A percentile compares a stretch with the other conserved stretches of the same genome.
phyloP scores from a whole-genome alignment of 352 stramenopile species.

The Globisporangium acanthophoron region DNA sequence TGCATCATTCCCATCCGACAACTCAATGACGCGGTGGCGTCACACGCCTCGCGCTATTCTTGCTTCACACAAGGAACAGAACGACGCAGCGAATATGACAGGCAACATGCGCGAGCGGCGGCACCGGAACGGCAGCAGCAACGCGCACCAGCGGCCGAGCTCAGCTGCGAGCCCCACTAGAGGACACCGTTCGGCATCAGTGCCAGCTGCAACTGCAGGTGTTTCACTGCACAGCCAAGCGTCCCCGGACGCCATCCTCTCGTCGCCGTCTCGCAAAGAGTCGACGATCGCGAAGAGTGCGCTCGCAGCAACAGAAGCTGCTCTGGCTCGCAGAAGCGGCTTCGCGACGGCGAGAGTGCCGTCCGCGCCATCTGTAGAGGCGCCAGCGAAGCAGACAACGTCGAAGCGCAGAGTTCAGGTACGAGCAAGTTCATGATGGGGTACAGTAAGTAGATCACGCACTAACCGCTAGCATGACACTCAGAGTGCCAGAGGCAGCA shows the following conservation, averaged over 20 bases:
- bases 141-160: slow-evolving; percentile 17
- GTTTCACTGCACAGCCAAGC: not conserved
- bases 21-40: no score
- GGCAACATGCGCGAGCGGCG: slow-evolving; percentile 35
- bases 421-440: not conserved
- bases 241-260: not conserved
- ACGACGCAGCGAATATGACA: no score
- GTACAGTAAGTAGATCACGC: not conserved
- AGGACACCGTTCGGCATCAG: not conserved
- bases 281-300: not conserved
- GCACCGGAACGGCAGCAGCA: slow-evolving; percentile 53
- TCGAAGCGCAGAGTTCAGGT: slow-evolving; percentile 29
- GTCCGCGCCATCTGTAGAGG: slow-evolving; percentile 6
- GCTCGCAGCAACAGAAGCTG: not conserved
- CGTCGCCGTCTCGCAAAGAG: not conserved
- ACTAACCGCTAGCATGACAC: not conserved
- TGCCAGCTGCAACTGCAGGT: not conserved
- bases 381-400: slow-evolving; percentile 3
- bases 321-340: slow-evolving; percentile 5
- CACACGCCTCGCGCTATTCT: not conserved
- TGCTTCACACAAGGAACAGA: not conserved
- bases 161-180: slow-evolving; percentile 1
- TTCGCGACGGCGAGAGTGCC: slow-evolving; percentile 18
- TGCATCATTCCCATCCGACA: no score
- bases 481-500: slow-evolving; percentile 26